Percentiles rank a stretch among this genome's conserved stretches.
Evolutionary conservation across 345 rosid genomes (phyloP).

Genomic region (Lenwebbia sp.): DNA sequence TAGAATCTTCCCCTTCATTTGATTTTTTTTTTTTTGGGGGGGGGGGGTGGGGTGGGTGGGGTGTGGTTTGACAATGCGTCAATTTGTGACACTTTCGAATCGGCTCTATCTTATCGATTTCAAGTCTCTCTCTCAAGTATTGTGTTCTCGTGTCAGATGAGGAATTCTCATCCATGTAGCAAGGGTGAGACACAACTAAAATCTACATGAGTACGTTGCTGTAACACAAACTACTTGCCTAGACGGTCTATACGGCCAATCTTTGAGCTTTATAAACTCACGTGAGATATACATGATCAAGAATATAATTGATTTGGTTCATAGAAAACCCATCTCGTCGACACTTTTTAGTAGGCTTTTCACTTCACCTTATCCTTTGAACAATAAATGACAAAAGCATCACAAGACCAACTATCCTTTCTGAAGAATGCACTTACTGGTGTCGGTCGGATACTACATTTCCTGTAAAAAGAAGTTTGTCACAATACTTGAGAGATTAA

Average conservation of each 20-base stretch:
- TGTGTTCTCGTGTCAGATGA: not conserved
- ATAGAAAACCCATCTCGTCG: not conserved
- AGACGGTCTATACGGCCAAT: not conserved
- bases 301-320: not conserved
- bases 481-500: too few species aligned
- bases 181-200: not conserved
- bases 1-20: too few species aligned
- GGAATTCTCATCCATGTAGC: not conserved
- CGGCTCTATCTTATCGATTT: rapidly evolving
- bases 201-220: not conserved
- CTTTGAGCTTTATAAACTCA: not conserved
- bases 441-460: not conserved
- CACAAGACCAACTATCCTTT: not conserved
- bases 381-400: not conserved
- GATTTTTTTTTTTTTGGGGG: too few species aligned
- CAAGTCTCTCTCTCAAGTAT: not conserved
- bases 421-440: not conserved
- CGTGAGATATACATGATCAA: not conserved
- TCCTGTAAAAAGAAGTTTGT: too few species aligned
- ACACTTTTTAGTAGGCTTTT: not conserved
- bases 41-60: too few species aligned
- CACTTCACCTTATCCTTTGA: not conserved
- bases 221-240: not conserved
- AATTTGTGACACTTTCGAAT: rapidly evolving
- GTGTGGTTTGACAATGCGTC: rapidly evolving